phyloP scores from a whole-genome alignment of 768 basidiomycete genomes.

The Phylloporus sp. region DNA sequence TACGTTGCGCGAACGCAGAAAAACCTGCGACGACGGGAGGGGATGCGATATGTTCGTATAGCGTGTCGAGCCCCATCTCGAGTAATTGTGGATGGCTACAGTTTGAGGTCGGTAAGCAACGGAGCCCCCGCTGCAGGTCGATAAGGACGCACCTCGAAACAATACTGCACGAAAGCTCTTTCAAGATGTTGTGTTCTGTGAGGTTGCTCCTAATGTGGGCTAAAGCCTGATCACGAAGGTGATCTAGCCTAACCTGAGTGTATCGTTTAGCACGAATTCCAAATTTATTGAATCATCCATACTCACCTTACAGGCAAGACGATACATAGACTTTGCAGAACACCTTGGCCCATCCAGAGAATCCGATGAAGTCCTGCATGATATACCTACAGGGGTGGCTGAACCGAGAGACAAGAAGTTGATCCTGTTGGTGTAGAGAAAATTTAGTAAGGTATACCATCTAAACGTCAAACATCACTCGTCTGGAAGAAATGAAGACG shows the following conservation, averaged over 20 bases:
- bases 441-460: conserved; percentile 37
- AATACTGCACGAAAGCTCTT: conserved; percentile 19
- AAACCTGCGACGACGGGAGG: conserved; percentile 8
- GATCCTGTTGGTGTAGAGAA: conserved; percentile 35
- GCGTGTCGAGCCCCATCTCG: conserved; percentile 16
- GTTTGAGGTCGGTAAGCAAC: not conserved
- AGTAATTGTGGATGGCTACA: conserved; percentile 10
- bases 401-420: conserved; percentile 30
- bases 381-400: not conserved
- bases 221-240: conserved; percentile 15
- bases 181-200: conserved; percentile 20
- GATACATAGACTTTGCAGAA: conserved; percentile 45
- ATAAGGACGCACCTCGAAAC: conserved; percentile 9
- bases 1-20: conserved; percentile 10
- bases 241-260: conserved; percentile 18
- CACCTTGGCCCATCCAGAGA: conserved; percentile 18
- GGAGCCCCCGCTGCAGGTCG: not conserved
- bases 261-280: not conserved
- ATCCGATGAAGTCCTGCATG: conserved; percentile 1
- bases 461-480: conserved; percentile 13
- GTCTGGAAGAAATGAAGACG: not conserved
- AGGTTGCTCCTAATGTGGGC: conserved; percentile 13
- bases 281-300: not conserved
- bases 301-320: conserved; percentile 37
- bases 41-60: conserved; percentile 3